A percentile compares a stretch with the other conserved stretches of the same genome.
These are phyloP conservation scores for Talaromyces trachyspermus DNA, from an alignment of 495 filamentous ascomycete species.

Conservation along the genomic window DNA sequence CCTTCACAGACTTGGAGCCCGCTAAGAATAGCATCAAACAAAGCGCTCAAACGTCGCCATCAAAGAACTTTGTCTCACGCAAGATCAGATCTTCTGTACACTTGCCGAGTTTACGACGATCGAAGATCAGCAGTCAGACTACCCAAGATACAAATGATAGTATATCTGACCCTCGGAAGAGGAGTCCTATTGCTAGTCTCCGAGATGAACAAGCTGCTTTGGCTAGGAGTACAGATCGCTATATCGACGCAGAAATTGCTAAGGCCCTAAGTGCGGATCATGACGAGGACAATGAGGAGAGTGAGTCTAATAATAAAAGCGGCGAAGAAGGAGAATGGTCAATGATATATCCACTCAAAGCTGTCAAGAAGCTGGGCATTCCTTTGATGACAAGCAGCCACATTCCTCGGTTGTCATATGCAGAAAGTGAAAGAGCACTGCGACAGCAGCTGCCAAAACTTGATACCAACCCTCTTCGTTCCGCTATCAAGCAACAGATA, in stretches of 20 bases:
- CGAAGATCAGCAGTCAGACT: background rate
- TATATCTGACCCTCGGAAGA: background rate
- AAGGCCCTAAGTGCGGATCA: conserved; percentile 4
- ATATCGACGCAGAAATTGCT: conserved; percentile 7
- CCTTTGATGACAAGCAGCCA: conserved; percentile 5
- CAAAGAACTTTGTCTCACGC: background rate
- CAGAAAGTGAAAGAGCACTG: conserved; percentile 17
- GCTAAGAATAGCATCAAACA: background rate
- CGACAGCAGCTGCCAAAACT: conserved; percentile 30
- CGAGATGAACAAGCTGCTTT: conserved; percentile 5
- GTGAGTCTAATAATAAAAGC: background rate
- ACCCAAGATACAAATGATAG: background rate
- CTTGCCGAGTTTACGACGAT: background rate
- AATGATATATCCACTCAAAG: conserved; percentile 10
- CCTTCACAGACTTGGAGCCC: background rate
- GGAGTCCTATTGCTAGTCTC: background rate
- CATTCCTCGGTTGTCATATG: conserved; percentile 14
- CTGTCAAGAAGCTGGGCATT: conserved; percentile 8
- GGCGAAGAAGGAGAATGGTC: conserved; percentile 6
- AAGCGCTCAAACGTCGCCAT: background rate
- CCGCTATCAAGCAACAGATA: background rate
- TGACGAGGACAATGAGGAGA: background rate
- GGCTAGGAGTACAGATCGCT: conserved; percentile 7
- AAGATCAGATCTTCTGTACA: background rate
- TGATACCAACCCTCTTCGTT: conserved; percentile 14